Percentiles rank a stretch among this genome's conserved stretches.
Conservation (phyloP, 352 stramenopile genomes). For the Pythium dissimile region DNA sequence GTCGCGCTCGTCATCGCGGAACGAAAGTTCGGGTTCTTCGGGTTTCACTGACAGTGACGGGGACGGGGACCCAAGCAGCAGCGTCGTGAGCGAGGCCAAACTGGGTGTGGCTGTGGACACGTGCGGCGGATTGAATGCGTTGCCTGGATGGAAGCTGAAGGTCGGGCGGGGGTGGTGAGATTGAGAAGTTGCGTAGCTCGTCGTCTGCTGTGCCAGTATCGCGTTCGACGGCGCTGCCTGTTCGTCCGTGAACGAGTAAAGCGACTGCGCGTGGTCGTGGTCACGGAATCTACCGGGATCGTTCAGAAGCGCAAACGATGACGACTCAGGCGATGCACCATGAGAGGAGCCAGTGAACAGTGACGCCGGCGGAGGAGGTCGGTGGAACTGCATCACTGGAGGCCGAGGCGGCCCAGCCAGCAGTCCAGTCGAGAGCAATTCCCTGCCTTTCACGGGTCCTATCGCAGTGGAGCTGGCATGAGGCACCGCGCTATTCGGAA, state of each 20-base stretch:
- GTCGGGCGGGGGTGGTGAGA: neutral
- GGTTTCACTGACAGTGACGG: too few species aligned
- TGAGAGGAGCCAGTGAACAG: neutral
- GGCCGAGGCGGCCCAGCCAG: constrained; percentile 18
- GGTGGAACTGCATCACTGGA: neutral
- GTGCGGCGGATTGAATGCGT: constrained; percentile 9
- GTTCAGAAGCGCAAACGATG: too few species aligned
- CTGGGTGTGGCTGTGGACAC: neutral
- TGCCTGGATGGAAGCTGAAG: constrained; percentile 10
- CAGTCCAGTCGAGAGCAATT: constrained; percentile 2
- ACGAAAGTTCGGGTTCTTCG: neutral
- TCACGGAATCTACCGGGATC: too few species aligned
- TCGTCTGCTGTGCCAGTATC: neutral
- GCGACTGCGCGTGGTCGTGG: too few species aligned
- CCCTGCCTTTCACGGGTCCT: neutral
- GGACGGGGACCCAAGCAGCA: too few species aligned
- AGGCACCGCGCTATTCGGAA: too few species aligned
- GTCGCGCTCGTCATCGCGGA: neutral
- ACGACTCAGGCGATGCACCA: too few species aligned
- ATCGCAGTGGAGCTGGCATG: neutral
- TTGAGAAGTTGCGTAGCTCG: neutral
- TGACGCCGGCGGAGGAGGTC: neutral
- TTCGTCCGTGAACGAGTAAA: too few species aligned
- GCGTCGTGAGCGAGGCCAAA: constrained; percentile 1
- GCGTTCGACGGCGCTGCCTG: too few species aligned